Evolutionary conservation across 306 rosid species (phyloP).

Genomic region (Arachis stenosperma): DNA sequence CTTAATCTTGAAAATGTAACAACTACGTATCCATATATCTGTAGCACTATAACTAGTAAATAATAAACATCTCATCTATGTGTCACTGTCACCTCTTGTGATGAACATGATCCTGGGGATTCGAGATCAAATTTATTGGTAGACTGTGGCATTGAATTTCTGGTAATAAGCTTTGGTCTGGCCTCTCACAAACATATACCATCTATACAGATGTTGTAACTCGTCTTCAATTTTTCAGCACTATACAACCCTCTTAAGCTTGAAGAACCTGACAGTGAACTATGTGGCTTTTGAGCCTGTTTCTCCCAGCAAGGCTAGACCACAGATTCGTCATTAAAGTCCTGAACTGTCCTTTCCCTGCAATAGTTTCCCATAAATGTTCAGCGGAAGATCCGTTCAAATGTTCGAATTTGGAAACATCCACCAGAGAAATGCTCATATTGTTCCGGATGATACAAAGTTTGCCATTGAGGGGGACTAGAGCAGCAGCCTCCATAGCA

Average conservation of each 20-base stretch:
- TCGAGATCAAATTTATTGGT: conserved; percentile 36
- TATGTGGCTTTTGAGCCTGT: conserved; percentile 81
- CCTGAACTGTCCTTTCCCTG: conserved; percentile 79
- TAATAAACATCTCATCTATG: conserved; percentile 39
- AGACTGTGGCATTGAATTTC: conserved; percentile 31
- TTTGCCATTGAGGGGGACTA: conserved; percentile 73
- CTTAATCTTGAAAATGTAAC: conserved; percentile 42
- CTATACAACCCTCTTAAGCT: conserved; percentile 56
- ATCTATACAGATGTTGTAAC: conserved; percentile 34
- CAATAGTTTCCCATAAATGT: conserved; percentile 77
- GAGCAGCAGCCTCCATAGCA: conserved; percentile 79
- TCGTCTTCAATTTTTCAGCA: conserved; percentile 20
- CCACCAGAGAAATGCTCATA: conserved; percentile 82
- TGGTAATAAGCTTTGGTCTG: conserved; percentile 31
- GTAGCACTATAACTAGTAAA: conserved; percentile 45
- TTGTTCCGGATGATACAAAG: conserved; percentile 76
- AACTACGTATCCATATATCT: conserved; percentile 51
- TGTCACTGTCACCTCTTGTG: conserved; percentile 41
- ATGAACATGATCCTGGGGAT: conserved; percentile 34
- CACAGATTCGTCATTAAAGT: conserved; percentile 76
- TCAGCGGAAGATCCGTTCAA: conserved; percentile 57
- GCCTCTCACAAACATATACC: conserved; percentile 35
- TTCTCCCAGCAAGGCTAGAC: conserved; percentile 86
- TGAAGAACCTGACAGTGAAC: conserved; percentile 94
- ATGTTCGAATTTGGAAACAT: conserved; percentile 61